Conservation (phyloP, 495 filamentous ascomycete genomes). For the Podospora comata region DNA sequence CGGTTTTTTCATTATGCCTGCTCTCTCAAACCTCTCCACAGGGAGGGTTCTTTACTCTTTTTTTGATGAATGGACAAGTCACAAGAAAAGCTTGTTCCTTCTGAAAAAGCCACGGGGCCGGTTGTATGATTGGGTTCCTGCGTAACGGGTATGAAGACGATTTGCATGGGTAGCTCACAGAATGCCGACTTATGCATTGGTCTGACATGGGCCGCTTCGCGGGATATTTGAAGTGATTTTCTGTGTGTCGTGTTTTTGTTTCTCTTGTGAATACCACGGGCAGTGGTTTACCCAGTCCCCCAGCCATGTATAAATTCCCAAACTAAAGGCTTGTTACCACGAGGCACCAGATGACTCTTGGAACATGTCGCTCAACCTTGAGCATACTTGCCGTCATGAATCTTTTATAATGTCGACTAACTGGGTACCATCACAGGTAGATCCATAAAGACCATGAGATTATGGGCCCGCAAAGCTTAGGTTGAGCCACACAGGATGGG, state of each 20-base stretch:
- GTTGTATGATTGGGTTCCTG: conserved; percentile 33
- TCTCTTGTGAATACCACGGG: background rate
- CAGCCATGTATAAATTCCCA: background rate
- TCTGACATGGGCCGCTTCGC: conserved; percentile 8
- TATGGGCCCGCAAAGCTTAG: too few relatives aligned
- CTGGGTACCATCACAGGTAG: too few relatives aligned
- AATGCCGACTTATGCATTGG: conserved; percentile 36
- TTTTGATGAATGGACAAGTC: conserved; percentile 19
- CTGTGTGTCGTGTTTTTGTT: background rate
- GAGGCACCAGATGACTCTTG: background rate
- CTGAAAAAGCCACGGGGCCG: conserved; percentile 24
- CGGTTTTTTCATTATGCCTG: conserved; percentile 31
- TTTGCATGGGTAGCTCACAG: conserved; percentile 39
- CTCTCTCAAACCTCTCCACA: conserved; percentile 23
- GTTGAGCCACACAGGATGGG: too few relatives aligned
- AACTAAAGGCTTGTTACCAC: background rate
- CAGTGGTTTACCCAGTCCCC: background rate
- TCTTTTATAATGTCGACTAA: too few relatives aligned
- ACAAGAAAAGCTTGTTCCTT: conserved; percentile 28
- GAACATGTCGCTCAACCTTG: too few relatives aligned
- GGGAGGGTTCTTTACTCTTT: conserved; percentile 28
- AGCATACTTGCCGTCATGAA: too few relatives aligned
- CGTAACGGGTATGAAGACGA: conserved; percentile 26
- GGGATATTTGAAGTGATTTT: conserved; percentile 1
- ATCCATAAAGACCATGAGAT: too few relatives aligned